Evolutionary conservation across 2,329 filamentous ascomycete species (phyloP), one percentile per base, ranked within the genome.

Genomic region (Sphaerostilbella broomeana): DNA sequence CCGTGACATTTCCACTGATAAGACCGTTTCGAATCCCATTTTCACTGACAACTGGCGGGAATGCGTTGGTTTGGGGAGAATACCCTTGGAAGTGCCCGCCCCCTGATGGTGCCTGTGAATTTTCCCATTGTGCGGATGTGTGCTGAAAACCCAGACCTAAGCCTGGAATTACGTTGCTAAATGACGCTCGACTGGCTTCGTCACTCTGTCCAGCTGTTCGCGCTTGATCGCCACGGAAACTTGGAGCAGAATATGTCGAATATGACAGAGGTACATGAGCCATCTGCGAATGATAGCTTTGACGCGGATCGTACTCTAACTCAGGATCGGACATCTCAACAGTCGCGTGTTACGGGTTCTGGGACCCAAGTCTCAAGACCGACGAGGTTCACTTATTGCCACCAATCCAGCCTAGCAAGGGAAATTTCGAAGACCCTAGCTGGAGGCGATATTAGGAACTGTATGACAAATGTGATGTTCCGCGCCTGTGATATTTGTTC

Each of bases 91-190:
- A 24, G 12, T 25, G 8, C 22, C 22, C 22, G 12, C 8, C 8
- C 12, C 12, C 8, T 25, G 22, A 35, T 6, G 38, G 20, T 26
- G 27, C 6, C 38, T 32, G 35, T 13, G 32, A 8, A 30, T 26
- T 25, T 29, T 41, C 33, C 42, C 42, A 41, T 18, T 37, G 32
- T 9, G 45, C 19, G n/a, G 28, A 34, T 27, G 29, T 44, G 16
- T 47, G 40, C 19, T 55, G 42, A 36, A 52, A 51, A 11, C 54
- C 50, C 36, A 63, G 39, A 4, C 58, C 56, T 10, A 64, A 40
- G 15, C 61, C 61, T 3, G 61, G 61, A 29, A 64, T 64, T 19
- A 53, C 35, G 31, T 49, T 55, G 30, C 51, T 47, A 21, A 45
- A 59, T 2, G 50, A 41, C 31, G 50, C 45, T 18, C 42, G 25